These are phyloP conservation scores for Cupressus sempervirens DNA, from an alignment of 75 land plant genomes.

Conservation along the genomic window DNA sequence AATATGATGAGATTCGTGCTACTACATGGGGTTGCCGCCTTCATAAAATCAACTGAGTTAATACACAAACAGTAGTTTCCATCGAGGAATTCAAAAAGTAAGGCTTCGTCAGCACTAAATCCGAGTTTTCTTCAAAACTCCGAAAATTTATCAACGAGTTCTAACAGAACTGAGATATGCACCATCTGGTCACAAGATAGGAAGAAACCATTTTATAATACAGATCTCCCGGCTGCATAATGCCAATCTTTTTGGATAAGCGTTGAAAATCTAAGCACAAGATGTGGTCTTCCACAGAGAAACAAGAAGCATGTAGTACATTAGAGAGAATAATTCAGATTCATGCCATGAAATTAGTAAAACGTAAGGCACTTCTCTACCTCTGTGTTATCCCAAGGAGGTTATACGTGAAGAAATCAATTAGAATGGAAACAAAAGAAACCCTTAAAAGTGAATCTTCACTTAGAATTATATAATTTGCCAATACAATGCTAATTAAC, in stretches of 20 bases:
- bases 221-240: background rate
- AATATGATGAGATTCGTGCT: background rate
- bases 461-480: background rate
- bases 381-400: background rate
- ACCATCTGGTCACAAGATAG: background rate
- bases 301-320: background rate
- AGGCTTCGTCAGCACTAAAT: background rate
- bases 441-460: background rate
- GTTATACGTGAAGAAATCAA: background rate
- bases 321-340: background rate
- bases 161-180: background rate
- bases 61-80: background rate
- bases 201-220: background rate
- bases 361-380: background rate
- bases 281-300: background rate
- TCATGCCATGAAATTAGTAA: background rate
- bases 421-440: background rate
- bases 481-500: background rate
- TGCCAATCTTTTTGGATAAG: background rate
- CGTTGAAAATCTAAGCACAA: background rate
- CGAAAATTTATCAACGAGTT: background rate
- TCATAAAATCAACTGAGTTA: background rate
- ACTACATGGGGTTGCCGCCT: background rate
- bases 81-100: background rate
- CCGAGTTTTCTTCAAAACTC: background rate